phyloP scores from a whole-genome alignment of 2,329 filamentous ascomycete species.

The Fusarium hostae region DNA sequence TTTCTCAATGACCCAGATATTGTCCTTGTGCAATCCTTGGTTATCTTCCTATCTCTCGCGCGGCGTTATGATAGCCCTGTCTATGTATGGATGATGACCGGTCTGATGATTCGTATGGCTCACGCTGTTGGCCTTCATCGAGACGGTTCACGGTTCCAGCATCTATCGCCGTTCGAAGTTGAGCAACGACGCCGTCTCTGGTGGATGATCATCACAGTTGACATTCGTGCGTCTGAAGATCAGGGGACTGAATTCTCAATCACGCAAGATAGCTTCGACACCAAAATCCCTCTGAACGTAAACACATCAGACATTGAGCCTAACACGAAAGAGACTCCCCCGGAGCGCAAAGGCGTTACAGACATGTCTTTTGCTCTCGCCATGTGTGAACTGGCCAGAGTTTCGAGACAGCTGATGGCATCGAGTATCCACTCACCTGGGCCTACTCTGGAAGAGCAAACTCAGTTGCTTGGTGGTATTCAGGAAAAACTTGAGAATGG shows the following conservation, averaged over 20 bases:
- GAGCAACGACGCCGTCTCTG: slow-evolving; percentile 72
- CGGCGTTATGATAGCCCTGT: slow-evolving; percentile 62
- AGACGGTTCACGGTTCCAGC: slow-evolving; percentile 63
- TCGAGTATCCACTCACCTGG: slow-evolving; percentile 44
- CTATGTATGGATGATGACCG: slow-evolving; percentile 72
- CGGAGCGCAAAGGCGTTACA: slow-evolving; percentile 61
- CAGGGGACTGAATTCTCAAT: slow-evolving; percentile 65
- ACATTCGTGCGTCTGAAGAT: slow-evolving; percentile 69
- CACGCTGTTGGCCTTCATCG: slow-evolving; percentile 66
- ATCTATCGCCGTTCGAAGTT: slow-evolving; percentile 67
- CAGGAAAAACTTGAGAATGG: slow-evolving; percentile 55
- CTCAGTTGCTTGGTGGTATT: slow-evolving; percentile 57
- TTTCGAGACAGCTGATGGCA: slow-evolving; percentile 53
- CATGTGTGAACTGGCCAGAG: slow-evolving; percentile 50
- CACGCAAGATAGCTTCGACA: slow-evolving; percentile 60
- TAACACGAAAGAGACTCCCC: slow-evolving; percentile 59
- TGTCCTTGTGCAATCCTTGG: slow-evolving; percentile 69
- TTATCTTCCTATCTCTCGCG: slow-evolving; percentile 66
- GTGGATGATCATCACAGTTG: slow-evolving; percentile 69
- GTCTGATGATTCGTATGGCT: slow-evolving; percentile 67
- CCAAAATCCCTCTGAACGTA: slow-evolving; percentile 65
- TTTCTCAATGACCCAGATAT: slow-evolving; percentile 70
- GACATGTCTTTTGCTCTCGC: slow-evolving; percentile 60
- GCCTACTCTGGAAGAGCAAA: slow-evolving; percentile 54
- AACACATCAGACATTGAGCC: slow-evolving; percentile 64